Evolutionary conservation across 2,329 filamentous ascomycete genomes (phyloP).

Genomic region (Colletotrichum caudatum): DNA sequence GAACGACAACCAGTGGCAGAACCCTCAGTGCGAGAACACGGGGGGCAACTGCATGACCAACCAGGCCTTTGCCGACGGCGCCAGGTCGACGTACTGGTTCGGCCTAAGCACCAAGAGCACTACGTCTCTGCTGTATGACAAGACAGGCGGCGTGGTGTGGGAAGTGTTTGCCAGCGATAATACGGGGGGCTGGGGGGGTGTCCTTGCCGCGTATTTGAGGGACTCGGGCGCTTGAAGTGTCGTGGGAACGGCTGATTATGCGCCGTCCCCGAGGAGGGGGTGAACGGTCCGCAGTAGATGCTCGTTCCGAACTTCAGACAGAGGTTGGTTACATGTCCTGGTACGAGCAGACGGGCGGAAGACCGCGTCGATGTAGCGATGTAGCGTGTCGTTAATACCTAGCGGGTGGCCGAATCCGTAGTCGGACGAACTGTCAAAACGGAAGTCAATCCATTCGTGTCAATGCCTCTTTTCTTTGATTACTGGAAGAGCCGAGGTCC

Average conservation of each 20-base stretch:
- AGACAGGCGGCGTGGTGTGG: constrained; percentile 38
- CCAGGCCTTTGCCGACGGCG: constrained; percentile 46
- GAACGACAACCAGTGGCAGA: constrained; percentile 44
- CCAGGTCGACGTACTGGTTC: constrained; percentile 47
- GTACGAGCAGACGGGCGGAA: not conserved
- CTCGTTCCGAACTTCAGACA: constrained; percentile 22
- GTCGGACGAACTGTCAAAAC: constrained; percentile 38
- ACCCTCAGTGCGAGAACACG: constrained; percentile 44
- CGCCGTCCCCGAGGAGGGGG: not conserved
- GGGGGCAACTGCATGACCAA: constrained; percentile 45
- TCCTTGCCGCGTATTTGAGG: constrained; percentile 48
- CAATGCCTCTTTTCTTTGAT: not conserved
- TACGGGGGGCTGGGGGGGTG: constrained; percentile 47
- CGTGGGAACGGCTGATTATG: constrained; percentile 5
- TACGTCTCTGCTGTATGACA: constrained; percentile 48
- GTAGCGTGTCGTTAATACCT: not conserved
- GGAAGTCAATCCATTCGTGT: constrained; percentile 13
- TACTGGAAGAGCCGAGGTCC: constrained; percentile 25
- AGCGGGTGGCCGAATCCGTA: not conserved
- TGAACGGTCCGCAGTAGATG: constrained; percentile 7
- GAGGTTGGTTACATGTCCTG: constrained; percentile 33
- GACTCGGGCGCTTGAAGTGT: constrained; percentile 33
- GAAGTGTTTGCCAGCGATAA: constrained; percentile 44
- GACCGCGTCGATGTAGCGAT: constrained; percentile 1
- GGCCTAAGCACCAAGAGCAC: constrained; percentile 47